phyloP scores from a whole-genome alignment of 164 flowering plant species.

The Vitis cinerea region DNA sequence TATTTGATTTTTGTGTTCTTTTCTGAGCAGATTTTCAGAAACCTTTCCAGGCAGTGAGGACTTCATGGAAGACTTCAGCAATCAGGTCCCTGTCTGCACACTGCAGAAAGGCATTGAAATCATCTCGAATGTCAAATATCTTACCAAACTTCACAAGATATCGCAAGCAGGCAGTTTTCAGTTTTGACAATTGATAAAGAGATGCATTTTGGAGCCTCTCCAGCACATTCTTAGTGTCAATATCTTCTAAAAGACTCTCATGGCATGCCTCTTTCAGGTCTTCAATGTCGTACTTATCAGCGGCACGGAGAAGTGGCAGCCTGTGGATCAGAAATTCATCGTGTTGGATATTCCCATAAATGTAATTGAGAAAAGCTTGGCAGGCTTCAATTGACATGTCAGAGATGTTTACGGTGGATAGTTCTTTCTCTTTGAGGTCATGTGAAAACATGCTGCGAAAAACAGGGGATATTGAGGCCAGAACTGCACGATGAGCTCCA shows the following conservation, averaged over 20 bases:
- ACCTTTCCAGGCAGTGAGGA: conserved; percentile 86
- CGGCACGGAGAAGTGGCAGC: conserved; percentile 76
- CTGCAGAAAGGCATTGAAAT: conserved; percentile 65
- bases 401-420: conserved; percentile 68
- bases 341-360: conserved; percentile 67
- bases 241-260: conserved; percentile 84
- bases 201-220: conserved; percentile 81
- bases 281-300: conserved; percentile 82
- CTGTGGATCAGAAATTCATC: conserved; percentile 73
- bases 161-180: conserved; percentile 75
- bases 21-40: conserved; percentile 42
- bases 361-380: conserved; percentile 68
- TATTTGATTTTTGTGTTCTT: background rate
- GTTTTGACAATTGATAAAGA: conserved; percentile 65
- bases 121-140: conserved; percentile 80
- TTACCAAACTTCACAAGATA: conserved; percentile 91
- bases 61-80: conserved; percentile 75
- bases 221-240: conserved; percentile 77
- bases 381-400: conserved; percentile 87
- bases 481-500: conserved; percentile 81
- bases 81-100: conserved; percentile 78
- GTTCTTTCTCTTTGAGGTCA: conserved; percentile 83
- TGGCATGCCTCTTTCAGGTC: conserved; percentile 90
- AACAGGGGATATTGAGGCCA: conserved; percentile 84
- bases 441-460: conserved; percentile 92